These are phyloP conservation scores for Epichloe elymi DNA, from an alignment of 2,329 filamentous ascomycete genomes.

Conservation along the genomic window DNA sequence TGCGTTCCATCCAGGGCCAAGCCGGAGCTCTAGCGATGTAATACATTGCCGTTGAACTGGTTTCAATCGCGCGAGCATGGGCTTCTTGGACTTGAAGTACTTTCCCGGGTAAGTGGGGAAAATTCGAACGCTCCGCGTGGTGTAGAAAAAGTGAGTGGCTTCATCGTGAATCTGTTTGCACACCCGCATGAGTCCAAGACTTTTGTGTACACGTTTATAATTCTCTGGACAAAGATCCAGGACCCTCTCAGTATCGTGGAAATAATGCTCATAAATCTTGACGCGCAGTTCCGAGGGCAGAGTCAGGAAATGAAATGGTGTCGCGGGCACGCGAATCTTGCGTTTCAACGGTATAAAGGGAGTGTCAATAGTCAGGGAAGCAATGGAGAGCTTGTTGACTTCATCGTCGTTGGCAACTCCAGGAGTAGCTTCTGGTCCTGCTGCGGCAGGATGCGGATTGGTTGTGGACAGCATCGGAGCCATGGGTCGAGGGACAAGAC, in stretches of 20 bases:
- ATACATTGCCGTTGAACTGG: constrained; percentile 45
- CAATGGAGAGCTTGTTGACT: constrained; percentile 26
- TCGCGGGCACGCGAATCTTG: constrained; percentile 20
- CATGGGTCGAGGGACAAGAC: constrained; percentile 20
- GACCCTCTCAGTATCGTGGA: constrained; percentile 37
- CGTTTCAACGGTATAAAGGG: constrained; percentile 18
- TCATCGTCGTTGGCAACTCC: constrained; percentile 29
- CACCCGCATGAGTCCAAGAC: constrained; percentile 47
- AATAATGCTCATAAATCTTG: constrained; percentile 53
- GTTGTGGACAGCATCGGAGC: constrained; percentile 14
- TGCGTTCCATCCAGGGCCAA: constrained; percentile 60
- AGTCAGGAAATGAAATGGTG: constrained; percentile 50
- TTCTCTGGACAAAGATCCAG: constrained; percentile 57
- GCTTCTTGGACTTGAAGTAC: constrained; percentile 62
- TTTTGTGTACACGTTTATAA: constrained; percentile 45
- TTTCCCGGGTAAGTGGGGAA: constrained; percentile 52
- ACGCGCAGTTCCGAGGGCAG: constrained; percentile 58
- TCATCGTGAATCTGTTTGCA: constrained; percentile 49
- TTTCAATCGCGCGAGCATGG: constrained; percentile 54
- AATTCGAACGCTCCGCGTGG: constrained; percentile 46
- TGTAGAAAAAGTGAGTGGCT: constrained; percentile 53
- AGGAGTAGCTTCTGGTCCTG: constrained; percentile 16
- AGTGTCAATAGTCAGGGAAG: constrained; percentile 29
- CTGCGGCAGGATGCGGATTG: constrained; percentile 24
- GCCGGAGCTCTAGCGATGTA: constrained; percentile 52